Evolutionary conservation across 768 basidiomycete species (phyloP).

Genomic region (Lepiota subincarnata): DNA sequence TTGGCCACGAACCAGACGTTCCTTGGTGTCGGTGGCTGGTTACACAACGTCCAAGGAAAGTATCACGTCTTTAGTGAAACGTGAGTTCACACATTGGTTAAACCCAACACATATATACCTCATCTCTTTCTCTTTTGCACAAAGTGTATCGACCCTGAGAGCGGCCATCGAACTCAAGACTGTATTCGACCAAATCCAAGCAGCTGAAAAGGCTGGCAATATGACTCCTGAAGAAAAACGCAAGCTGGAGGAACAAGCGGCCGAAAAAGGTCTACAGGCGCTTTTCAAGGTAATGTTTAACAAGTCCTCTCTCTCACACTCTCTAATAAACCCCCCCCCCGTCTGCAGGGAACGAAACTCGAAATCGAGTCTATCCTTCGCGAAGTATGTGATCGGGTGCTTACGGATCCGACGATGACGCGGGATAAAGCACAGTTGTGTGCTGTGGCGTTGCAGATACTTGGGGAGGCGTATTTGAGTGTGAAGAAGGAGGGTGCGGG

Average conservation of each 20-base stretch:
- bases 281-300: slow-evolving; percentile 84
- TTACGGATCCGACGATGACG: slow-evolving; percentile 52
- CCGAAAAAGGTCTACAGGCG: slow-evolving; percentile 88
- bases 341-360: slow-evolving; percentile 74
- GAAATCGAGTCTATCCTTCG: slow-evolving; percentile 87
- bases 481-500: slow-evolving; percentile 64
- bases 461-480: slow-evolving; percentile 73
- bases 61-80: slow-evolving; percentile 94
- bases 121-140: background rate
- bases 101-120: background rate
- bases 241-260: slow-evolving; percentile 85
- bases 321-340: background rate
- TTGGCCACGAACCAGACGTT: slow-evolving; percentile 66
- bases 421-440: slow-evolving; percentile 63
- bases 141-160: slow-evolving; percentile 77
- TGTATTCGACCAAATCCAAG: slow-evolving; percentile 90
- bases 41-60: slow-evolving; percentile 89
- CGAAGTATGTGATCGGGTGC: slow-evolving; percentile 81
- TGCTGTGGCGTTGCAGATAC: slow-evolving; percentile 77
- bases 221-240: slow-evolving; percentile 74
- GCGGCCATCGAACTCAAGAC: slow-evolving; percentile 86
- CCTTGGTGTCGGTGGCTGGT: slow-evolving; percentile 89
- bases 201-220: slow-evolving; percentile 83
- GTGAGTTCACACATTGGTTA: slow-evolving; percentile 50
- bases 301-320: background rate